Conservation (phyloP, 768 basidiomycete genomes). For the Artomyces pyxidatus region DNA sequence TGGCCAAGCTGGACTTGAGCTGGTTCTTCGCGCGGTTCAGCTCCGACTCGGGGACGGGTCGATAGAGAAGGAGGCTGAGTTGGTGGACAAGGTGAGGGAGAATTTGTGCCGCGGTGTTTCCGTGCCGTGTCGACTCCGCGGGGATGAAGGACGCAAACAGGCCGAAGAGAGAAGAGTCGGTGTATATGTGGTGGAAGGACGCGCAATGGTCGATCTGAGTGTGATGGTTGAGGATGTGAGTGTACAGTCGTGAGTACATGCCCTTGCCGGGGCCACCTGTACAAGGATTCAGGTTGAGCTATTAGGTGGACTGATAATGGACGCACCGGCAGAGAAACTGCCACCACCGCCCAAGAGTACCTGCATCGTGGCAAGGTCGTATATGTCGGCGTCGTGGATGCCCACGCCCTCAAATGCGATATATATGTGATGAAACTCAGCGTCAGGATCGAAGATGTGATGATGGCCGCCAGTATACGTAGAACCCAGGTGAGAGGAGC, state of each 20-base stretch:
- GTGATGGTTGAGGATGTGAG: conserved; percentile 91
- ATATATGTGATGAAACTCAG: conserved; percentile 90
- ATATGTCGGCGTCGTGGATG: conserved; percentile 88
- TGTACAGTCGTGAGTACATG: conserved; percentile 97
- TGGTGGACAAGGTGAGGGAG: conserved; percentile 84
- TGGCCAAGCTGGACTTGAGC: conserved; percentile 85
- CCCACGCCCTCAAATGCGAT: conserved; percentile 88
- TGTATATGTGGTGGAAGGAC: conserved; percentile 96
- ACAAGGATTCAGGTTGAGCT: conserved; percentile 6
- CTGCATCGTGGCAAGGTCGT: conserved; percentile 89
- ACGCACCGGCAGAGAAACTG: conserved; percentile 83
- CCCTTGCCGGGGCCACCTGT: conserved; percentile 94
- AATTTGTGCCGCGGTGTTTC: conserved; percentile 49
- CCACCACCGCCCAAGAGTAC: conserved; percentile 93
- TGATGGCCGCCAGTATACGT: conserved; percentile 82
- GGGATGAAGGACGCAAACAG: conserved; percentile 82
- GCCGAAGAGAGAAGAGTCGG: conserved; percentile 89
- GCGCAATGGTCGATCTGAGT: conserved; percentile 92
- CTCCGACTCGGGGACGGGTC: conserved; percentile 56
- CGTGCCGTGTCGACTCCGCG: conserved; percentile 42
- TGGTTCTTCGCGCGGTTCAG: conserved; percentile 90
- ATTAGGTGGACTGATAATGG: not conserved
- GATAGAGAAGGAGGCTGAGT: conserved; percentile 72
- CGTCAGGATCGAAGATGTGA: conserved; percentile 49
- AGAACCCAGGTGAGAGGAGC: conserved; percentile 32